These are phyloP conservation scores for Globisporangium sylvaticum DNA, from an alignment of 352 stramenopile species.

Conservation along the genomic window DNA sequence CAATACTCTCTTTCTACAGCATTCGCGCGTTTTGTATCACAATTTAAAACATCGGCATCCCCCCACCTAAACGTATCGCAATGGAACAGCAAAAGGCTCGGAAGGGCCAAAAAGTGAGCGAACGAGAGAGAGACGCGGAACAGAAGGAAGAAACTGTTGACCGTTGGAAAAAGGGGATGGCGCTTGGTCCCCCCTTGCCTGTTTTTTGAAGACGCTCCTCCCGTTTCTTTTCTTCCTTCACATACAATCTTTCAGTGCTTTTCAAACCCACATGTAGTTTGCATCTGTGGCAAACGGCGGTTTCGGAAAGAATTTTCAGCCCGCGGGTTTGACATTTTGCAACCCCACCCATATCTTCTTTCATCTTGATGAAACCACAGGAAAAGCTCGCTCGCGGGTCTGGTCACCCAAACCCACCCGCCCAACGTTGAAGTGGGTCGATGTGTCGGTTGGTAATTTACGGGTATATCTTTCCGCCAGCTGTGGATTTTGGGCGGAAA, in stretches of 20 bases:
- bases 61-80: too few species aligned
- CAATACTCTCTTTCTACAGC: neutral
- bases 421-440: constrained; percentile 6
- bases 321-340: too few species aligned
- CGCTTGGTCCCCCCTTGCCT: constrained; percentile 1
- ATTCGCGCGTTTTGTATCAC: neutral
- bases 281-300: neutral
- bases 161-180: constrained; percentile 5
- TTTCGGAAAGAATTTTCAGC: neutral
- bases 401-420: neutral
- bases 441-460: constrained; percentile 9
- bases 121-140: neutral
- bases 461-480: constrained; percentile 6
- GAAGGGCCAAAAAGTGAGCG: neutral
- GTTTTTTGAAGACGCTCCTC: constrained; percentile 1
- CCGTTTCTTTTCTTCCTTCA: neutral
- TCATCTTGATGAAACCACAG: neutral
- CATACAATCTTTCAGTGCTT: constrained; percentile 3
- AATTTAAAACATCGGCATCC: too few species aligned
- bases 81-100: too few species aligned
- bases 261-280: neutral
- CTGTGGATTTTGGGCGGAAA: neutral
- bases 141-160: constrained; percentile 8
- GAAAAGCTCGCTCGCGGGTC: neutral
- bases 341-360: neutral